These are phyloP conservation scores for Phlyctochytrium bullatum DNA, from an alignment of 192 early-diverging fungal genomes.

Conservation along the genomic window DNA sequence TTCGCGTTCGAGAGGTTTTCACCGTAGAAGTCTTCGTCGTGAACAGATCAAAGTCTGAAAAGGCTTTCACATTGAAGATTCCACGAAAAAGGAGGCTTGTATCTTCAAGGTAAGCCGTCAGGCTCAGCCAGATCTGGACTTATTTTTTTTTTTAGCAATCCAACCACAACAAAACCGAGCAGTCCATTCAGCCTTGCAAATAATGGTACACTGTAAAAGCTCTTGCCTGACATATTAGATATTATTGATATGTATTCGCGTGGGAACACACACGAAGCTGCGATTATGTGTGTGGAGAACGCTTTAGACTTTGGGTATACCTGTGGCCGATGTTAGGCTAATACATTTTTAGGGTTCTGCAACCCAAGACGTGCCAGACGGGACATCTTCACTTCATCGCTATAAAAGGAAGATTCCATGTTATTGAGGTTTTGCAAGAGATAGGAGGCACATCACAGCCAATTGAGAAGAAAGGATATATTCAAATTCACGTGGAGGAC, in stretches of 20 bases:
- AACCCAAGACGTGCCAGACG: slow-evolving; percentile 32
- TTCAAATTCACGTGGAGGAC: slow-evolving; percentile 8
- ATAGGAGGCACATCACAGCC: no score
- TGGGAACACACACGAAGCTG: slow-evolving; percentile 28
- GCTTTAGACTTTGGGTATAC: slow-evolving; percentile 34
- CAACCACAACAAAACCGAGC: no score
- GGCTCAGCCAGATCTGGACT: no score
- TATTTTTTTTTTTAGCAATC: no score
- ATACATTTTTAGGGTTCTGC: slow-evolving; percentile 16
- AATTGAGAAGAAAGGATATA: slow-evolving; percentile 14
- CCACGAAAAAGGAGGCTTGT: slow-evolving; percentile 21
- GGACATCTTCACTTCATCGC: slow-evolving; percentile 46
- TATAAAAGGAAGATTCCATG: slow-evolving; percentile 34
- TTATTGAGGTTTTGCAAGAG: slow-evolving; percentile 34
- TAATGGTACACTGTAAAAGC: no score
- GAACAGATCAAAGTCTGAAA: slow-evolving; percentile 14
- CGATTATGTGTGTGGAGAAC: slow-evolving; percentile 39
- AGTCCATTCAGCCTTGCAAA: no score
- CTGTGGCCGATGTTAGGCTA: no score
- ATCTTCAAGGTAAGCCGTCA: no score
- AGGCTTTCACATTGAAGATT: slow-evolving; percentile 14
- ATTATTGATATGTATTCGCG: slow-evolving; percentile 12
- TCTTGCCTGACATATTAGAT: slow-evolving; percentile 3
- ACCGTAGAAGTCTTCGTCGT: slow-evolving; percentile 37
- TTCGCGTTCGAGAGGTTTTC: slow-evolving; percentile 32